phyloP scores from a whole-genome alignment of 176 grass and related monocot species.

The Eleusine indica region DNA sequence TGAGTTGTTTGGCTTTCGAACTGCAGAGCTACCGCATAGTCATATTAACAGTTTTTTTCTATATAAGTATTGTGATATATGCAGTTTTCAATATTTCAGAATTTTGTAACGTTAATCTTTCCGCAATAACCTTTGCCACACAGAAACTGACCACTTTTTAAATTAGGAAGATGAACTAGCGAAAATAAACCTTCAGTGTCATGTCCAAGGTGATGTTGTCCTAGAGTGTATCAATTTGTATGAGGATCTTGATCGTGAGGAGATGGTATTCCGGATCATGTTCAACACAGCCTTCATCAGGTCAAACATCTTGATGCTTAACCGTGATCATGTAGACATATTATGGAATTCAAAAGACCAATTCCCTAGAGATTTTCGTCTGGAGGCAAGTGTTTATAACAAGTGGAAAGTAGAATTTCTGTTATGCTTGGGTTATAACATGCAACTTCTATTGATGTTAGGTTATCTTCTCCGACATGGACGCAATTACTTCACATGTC shows the following conservation, averaged over 20 bases:
- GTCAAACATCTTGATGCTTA: slow-evolving; percentile 88
- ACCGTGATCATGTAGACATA: slow-evolving; percentile 76
- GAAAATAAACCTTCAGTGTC: slow-evolving; percentile 85
- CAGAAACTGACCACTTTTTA: slow-evolving; percentile 13
- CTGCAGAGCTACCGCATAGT: slow-evolving; percentile 4
- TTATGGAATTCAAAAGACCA: slow-evolving; percentile 67
- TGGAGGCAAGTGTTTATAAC: slow-evolving; percentile 63
- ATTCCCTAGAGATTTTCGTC: slow-evolving; percentile 78
- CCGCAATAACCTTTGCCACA: neutral
- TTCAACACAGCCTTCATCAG: slow-evolving; percentile 92
- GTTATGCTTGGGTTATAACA: slow-evolving; percentile 40
- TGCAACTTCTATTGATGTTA: slow-evolving; percentile 53
- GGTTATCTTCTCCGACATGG: slow-evolving; percentile 95
- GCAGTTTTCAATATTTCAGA: slow-evolving; percentile 18
- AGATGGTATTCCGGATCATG: slow-evolving; percentile 83
- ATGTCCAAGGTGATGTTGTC: slow-evolving; percentile 92
- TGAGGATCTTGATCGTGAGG: slow-evolving; percentile 71
- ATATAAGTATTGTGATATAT: slow-evolving; percentile 17
- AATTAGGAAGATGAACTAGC: slow-evolving; percentile 85
- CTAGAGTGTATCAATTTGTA: slow-evolving; percentile 80
- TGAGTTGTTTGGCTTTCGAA: slow-evolving; percentile 1
- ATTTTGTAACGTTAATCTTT: slow-evolving; percentile 1
- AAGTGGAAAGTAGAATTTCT: slow-evolving; percentile 40
- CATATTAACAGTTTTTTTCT: slow-evolving; percentile 16
- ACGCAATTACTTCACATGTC: slow-evolving; percentile 59